Evolutionary conservation across 768 basidiomycete genomes (phyloP).

Genomic region (Leccinum olivaceopallidum): DNA sequence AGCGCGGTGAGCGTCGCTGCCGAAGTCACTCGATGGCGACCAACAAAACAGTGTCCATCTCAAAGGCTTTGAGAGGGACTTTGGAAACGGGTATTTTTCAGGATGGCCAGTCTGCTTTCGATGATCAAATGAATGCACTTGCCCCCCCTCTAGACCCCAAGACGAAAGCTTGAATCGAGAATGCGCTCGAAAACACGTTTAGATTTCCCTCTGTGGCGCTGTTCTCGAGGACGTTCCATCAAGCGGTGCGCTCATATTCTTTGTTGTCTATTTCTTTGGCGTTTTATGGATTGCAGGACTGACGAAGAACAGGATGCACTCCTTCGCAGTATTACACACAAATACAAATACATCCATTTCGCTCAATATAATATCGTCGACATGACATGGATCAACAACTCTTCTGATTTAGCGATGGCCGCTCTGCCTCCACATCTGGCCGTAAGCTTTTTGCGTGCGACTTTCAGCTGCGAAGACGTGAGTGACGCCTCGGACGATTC

Average conservation of each 20-base stretch:
- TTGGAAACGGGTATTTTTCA: constrained; percentile 90
- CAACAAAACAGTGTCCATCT: constrained; percentile 3
- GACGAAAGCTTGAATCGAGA: constrained; percentile 83
- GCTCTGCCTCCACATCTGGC: constrained; percentile 3
- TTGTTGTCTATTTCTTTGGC: background rate
- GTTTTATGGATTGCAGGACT: constrained; percentile 49
- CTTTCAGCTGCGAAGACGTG: constrained; percentile 15
- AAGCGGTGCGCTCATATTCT: constrained; percentile 61
- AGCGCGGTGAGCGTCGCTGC: constrained; percentile 96
- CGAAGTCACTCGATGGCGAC: constrained; percentile 75
- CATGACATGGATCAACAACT: background rate
- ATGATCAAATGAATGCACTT: background rate
- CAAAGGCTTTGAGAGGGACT: constrained; percentile 35
- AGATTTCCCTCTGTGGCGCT: constrained; percentile 89
- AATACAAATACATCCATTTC: background rate
- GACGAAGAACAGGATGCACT: constrained; percentile 83
- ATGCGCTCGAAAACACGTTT: constrained; percentile 80
- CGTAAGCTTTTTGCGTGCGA: constrained; percentile 1
- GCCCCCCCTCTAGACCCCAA: constrained; percentile 69
- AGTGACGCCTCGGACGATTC: background rate
- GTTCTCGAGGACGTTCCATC: constrained; percentile 89
- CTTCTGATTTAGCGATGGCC: constrained; percentile 16
- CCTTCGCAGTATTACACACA: no score
- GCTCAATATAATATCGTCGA: background rate
- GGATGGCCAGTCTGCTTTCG: constrained; percentile 42